phyloP scores from a whole-genome alignment of 768 basidiomycete species.

The Tulasnella sp. region DNA sequence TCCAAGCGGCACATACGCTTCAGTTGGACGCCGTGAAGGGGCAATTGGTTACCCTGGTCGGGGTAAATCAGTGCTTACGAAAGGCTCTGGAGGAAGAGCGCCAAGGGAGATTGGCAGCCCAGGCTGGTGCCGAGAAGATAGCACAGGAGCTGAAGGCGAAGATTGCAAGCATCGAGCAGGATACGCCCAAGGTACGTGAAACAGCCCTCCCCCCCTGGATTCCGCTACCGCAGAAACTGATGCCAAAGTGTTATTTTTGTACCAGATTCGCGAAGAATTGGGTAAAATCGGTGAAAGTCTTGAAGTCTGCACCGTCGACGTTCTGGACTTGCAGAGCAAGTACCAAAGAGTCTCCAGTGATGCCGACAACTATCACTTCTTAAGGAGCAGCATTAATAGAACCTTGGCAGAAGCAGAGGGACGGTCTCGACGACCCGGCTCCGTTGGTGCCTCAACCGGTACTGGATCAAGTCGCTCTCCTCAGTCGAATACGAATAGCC shows the following conservation, averaged over 20 bases:
- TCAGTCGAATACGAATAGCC: not conserved
- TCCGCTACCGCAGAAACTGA: not conserved
- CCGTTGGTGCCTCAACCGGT: not conserved
- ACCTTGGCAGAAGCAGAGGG: not conserved
- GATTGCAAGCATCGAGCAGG: not conserved
- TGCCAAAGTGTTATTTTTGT: not conserved
- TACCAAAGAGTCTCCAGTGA: not conserved
- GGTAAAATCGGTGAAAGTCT: not conserved
- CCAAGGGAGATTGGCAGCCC: not conserved
- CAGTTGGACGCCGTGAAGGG: not conserved
- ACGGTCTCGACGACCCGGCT: not conserved
- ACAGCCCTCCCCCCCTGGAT: too few relatives aligned
- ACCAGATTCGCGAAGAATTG: not conserved
- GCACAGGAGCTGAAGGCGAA: not conserved
- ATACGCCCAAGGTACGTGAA: not conserved
- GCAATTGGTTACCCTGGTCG: not conserved
- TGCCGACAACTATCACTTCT: not conserved
- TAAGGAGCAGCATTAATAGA: not conserved
- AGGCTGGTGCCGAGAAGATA: not conserved
- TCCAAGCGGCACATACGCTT: not conserved
- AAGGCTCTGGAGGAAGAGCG: not conserved
- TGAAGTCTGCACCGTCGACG: not conserved
- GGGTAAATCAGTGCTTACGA: not conserved
- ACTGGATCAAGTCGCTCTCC: not conserved
- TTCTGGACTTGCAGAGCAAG: not conserved